Conservation (phyloP, 2,329 filamentous ascomycete species). For the Fusarium sp. region DNA sequence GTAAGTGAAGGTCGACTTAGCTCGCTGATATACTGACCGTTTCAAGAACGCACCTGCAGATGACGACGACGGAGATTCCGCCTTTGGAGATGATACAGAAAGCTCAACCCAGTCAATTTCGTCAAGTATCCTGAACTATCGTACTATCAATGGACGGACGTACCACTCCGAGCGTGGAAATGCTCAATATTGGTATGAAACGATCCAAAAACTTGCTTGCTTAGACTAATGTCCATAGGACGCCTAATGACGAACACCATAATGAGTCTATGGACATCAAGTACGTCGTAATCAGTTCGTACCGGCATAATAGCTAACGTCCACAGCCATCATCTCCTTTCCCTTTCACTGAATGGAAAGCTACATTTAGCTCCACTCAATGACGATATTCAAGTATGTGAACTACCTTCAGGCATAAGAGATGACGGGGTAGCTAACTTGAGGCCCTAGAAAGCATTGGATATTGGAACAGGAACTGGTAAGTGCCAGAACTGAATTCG, state of each 20-base stretch:
- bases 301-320: not conserved
- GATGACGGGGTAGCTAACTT: not conserved
- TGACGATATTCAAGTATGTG: conserved; percentile 15
- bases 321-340: conserved; percentile 25
- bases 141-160: conserved; percentile 30
- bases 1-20: accelerated
- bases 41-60: not conserved
- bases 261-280: conserved; percentile 36
- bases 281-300: not conserved
- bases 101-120: conserved; percentile 39
- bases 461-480: conserved; percentile 38
- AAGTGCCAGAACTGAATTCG: not conserved
- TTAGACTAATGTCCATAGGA: conserved; percentile 1
- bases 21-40: not conserved
- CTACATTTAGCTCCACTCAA: conserved; percentile 24
- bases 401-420: not conserved
- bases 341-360: conserved; percentile 11
- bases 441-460: conserved; percentile 2
- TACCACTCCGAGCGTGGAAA: conserved; percentile 29
- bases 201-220: conserved; percentile 23
- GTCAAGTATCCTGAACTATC: conserved; percentile 27
- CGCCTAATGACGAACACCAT: conserved; percentile 33
- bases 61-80: conserved; percentile 26
- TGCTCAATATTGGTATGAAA: conserved; percentile 31
- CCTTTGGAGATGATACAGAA: conserved; percentile 24